Evolutionary conservation across 2,329 filamentous ascomycete genomes (phyloP).

Genomic region (Cordyceps farinosa): DNA sequence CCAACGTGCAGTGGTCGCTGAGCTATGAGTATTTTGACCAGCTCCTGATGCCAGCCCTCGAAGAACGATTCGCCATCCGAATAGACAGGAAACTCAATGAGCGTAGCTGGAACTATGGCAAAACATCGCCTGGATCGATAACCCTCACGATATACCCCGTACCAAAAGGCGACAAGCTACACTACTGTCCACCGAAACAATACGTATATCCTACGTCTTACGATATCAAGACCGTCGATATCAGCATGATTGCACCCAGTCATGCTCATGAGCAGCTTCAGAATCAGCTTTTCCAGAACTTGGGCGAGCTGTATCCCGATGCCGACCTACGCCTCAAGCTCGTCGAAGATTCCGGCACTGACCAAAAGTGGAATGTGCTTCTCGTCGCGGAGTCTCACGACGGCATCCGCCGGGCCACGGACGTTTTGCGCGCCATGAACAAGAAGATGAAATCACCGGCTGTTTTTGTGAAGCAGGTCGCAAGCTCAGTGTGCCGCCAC

Average conservation of each 20-base stretch:
- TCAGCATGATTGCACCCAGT: constrained; percentile 48
- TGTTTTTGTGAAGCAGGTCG: constrained; percentile 38
- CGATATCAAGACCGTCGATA: constrained; percentile 44
- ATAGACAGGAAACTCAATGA: constrained; percentile 43
- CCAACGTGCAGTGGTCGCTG: constrained; percentile 54
- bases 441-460: constrained; percentile 35
- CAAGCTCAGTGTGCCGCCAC: constrained; percentile 42
- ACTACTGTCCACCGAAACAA: constrained; percentile 28
- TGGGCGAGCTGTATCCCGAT: constrained; percentile 41
- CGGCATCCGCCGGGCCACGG: constrained; percentile 47
- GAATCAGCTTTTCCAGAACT: constrained; percentile 35
- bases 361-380: constrained; percentile 52
- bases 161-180: constrained; percentile 34
- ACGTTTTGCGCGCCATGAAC: constrained; percentile 40
- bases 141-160: constrained; percentile 40
- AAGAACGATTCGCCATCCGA: constrained; percentile 46
- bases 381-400: constrained; percentile 50
- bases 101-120: constrained; percentile 51
- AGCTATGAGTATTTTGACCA: constrained; percentile 63
- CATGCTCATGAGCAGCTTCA: constrained; percentile 42
- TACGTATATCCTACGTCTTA: constrained; percentile 27
- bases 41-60: constrained; percentile 53
- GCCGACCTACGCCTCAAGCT: constrained; percentile 43
- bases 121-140: constrained; percentile 39
- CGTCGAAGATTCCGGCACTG: constrained; percentile 49